Conservation (phyloP, 176 grass and related monocot species). For the Lolium multiflorum region DNA sequence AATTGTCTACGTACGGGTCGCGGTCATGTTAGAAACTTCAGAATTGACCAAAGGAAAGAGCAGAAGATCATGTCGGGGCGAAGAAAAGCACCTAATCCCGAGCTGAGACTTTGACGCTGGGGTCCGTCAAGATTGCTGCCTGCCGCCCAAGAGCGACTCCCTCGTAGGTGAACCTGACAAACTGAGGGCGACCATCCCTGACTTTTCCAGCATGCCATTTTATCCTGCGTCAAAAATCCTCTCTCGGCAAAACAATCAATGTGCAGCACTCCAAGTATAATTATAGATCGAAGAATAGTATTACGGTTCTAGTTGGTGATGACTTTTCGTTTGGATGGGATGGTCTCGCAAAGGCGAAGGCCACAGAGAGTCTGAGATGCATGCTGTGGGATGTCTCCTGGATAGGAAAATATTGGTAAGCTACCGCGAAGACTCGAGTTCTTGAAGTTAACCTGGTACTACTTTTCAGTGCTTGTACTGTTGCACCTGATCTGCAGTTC, state of each 20-base stretch:
- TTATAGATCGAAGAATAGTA: not conserved
- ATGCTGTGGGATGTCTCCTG: not conserved
- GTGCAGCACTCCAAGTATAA: not conserved
- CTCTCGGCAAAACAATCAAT: not conserved
- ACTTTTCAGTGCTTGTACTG: not conserved
- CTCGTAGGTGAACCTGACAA: constrained; percentile 37
- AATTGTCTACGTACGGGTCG: not conserved
- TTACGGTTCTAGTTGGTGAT: not conserved
- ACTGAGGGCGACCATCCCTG: constrained; percentile 10
- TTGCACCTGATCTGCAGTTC: not conserved
- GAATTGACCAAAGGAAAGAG: not conserved
- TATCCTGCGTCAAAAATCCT: constrained; percentile 13
- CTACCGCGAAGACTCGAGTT: not conserved
- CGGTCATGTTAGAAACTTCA: not conserved
- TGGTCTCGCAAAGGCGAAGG: not conserved
- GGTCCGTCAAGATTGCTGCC: constrained; percentile 27
- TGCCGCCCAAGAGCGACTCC: constrained; percentile 22
- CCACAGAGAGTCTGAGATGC: not conserved
- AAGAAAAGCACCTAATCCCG: not conserved
- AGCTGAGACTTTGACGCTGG: not conserved
- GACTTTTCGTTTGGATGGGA: not conserved
- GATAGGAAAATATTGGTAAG: not conserved
- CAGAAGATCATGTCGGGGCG: not conserved
- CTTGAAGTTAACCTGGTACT: not conserved
- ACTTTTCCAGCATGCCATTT: constrained; percentile 31